phyloP scores from a whole-genome alignment of 2,329 filamentous ascomycete genomes.

The Colletotrichum limetticola region DNA sequence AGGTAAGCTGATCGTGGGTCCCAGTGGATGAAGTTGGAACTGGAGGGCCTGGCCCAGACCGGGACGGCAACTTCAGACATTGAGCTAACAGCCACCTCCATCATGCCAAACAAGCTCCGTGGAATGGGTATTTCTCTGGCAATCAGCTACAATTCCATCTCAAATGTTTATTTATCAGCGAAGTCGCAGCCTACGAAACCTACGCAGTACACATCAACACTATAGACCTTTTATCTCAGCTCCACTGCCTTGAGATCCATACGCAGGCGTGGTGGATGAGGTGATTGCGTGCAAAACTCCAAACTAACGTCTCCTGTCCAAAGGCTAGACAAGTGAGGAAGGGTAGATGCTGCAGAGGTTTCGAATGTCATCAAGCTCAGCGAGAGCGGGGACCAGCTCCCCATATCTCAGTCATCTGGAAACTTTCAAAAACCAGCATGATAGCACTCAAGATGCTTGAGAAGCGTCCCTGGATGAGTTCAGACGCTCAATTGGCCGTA shows the following conservation, averaged over 20 bases:
- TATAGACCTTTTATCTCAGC: not conserved
- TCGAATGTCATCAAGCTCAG: slow-evolving; percentile 1
- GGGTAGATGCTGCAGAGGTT: not conserved
- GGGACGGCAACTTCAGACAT: not conserved
- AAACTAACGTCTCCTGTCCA: not conserved
- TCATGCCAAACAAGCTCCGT: slow-evolving; percentile 17
- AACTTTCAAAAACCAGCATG: not conserved
- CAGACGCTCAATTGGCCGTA: not conserved
- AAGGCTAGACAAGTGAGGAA: not conserved
- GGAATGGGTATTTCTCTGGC: slow-evolving; percentile 11
- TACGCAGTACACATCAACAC: too few species aligned
- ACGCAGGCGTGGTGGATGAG: not conserved
- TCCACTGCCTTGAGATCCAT: not conserved
- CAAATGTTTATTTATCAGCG: not conserved
- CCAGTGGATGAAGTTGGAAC: not conserved
- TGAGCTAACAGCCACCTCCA: slow-evolving; percentile 9
- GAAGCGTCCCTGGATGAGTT: not conserved
- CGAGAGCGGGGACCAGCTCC: not conserved
- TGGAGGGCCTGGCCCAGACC: slow-evolving; percentile 15
- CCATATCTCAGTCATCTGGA: not conserved
- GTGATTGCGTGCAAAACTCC: not conserved
- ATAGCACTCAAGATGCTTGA: not conserved
- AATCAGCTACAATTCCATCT: not conserved
- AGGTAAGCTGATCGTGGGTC: not conserved
- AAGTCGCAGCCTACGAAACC: not conserved